Evolutionary conservation across 495 filamentous ascomycete species (phyloP).

Genomic region (Talaromyces proteolyticus): DNA sequence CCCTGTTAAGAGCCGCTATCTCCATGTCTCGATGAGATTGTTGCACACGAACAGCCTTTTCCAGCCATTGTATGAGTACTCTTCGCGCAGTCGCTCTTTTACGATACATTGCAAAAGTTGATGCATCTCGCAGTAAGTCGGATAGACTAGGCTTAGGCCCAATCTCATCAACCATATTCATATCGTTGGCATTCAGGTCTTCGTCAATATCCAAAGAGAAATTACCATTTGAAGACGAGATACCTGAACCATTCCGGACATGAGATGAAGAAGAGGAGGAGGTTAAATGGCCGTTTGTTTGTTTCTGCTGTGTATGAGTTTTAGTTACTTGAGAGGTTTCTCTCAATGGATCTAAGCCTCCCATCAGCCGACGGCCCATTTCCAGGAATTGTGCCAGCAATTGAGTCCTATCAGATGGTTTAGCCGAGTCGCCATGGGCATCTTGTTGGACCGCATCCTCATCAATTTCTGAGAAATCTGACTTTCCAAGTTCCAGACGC

Average conservation of each 20-base stretch:
- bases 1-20: slow-evolving; percentile 40
- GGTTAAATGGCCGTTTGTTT: slow-evolving; percentile 5
- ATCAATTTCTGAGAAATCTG: slow-evolving; percentile 16
- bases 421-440: slow-evolving; percentile 11
- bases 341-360: slow-evolving; percentile 23
- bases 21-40: slow-evolving; percentile 42
- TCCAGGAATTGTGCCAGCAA: slow-evolving; percentile 40
- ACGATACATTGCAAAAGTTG: slow-evolving; percentile 51
- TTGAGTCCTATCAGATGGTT: slow-evolving; percentile 33
- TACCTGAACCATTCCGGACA: slow-evolving; percentile 19
- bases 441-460: slow-evolving; percentile 23
- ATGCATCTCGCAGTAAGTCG: slow-evolving; percentile 52
- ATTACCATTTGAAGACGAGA: slow-evolving; percentile 18
- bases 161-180: slow-evolving; percentile 25
- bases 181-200: slow-evolving; percentile 12
- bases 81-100: slow-evolving; percentile 39
- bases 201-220: slow-evolving; percentile 10
- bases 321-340: slow-evolving; percentile 2
- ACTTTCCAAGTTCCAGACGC: slow-evolving; percentile 32
- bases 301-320: slow-evolving; percentile 15
- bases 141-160: slow-evolving; percentile 48
- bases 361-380: slow-evolving; percentile 34
- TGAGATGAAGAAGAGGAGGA: not conserved
- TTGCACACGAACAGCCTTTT: slow-evolving; percentile 37
- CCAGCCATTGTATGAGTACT: slow-evolving; percentile 49